A percentile compares a stretch with the other conserved stretches of the same genome.
These are phyloP conservation scores for Scalesia atractyloides DNA, from an alignment of 129 eudicot genomes.

Conservation along the genomic window DNA sequence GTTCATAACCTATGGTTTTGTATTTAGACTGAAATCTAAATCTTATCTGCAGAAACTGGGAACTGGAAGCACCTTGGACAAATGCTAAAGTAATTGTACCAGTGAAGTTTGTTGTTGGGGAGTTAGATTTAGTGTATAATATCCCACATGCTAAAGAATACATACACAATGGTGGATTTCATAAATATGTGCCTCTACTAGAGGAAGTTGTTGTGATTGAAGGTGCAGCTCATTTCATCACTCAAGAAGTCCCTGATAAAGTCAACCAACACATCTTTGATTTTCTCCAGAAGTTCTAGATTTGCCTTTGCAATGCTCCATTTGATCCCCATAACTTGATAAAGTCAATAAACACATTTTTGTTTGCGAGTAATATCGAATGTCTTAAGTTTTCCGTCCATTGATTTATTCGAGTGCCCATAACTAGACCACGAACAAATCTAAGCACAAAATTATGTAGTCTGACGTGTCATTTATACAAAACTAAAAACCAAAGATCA, in stretches of 20 bases:
- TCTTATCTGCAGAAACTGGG: constrained; percentile 53
- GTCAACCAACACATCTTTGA: constrained; percentile 52
- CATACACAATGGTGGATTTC: constrained; percentile 54
- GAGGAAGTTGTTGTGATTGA: constrained; percentile 66
- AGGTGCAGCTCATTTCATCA: constrained; percentile 67
- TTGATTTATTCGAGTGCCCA: too few relatives aligned
- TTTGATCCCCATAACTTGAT: not conserved
- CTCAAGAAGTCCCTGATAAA: constrained; percentile 56
- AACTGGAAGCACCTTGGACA: constrained; percentile 70
- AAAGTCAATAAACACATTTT: not conserved
- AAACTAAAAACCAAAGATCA: too few relatives aligned
- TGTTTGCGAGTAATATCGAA: not conserved
- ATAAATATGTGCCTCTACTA: constrained; percentile 51
- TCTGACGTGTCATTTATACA: too few relatives aligned
- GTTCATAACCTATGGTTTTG: not conserved
- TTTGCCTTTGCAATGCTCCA: not conserved
- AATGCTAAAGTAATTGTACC: constrained; percentile 63
- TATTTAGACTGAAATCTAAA: not conserved
- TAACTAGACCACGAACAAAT: too few relatives aligned
- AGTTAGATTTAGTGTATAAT: constrained; percentile 53
- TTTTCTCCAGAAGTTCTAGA: constrained; percentile 54
- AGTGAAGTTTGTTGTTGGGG: constrained; percentile 59
- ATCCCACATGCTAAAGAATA: constrained; percentile 47
- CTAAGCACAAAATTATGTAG: too few relatives aligned
- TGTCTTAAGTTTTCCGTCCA: too few relatives aligned